Percentiles rank a stretch among this genome's conserved stretches.
phyloP scores from a whole-genome alignment of 1,284 basidiomycete species.

The Xerocomus nothofagi region DNA sequence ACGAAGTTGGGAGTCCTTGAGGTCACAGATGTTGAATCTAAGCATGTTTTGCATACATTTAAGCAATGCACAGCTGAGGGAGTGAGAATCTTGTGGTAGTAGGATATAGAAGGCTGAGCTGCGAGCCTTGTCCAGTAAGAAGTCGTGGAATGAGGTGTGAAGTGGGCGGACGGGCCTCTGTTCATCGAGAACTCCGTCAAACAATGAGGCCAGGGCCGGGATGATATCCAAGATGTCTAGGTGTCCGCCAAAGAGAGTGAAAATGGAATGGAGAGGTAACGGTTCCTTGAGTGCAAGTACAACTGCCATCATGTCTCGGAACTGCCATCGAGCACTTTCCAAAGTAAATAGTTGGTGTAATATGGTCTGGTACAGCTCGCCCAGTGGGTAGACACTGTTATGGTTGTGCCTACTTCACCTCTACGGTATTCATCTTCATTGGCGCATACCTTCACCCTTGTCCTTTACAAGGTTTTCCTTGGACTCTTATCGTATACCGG shows the following conservation, averaged over 20 bases:
- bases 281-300: neutral
- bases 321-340: neutral
- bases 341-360: neutral
- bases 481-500: too few species aligned
- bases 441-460: too few species aligned
- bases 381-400: neutral
- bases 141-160: too few species aligned
- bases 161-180: too few species aligned
- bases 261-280: neutral
- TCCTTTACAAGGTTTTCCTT: too few species aligned
- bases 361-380: neutral
- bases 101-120: neutral
- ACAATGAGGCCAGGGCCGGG: too few species aligned
- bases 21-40: constrained; percentile 2
- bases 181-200: too few species aligned
- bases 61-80: neutral
- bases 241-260: neutral
- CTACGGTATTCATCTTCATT: too few species aligned
- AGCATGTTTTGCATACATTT: neutral
- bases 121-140: neutral
- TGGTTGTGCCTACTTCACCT: too few species aligned
- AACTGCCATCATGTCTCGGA: constrained; percentile 4
- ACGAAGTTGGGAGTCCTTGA: neutral
- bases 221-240: neutral
- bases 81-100: neutral